Evolutionary conservation across 116 monocot species (phyloP).

Genomic region (Zostera marina): DNA sequence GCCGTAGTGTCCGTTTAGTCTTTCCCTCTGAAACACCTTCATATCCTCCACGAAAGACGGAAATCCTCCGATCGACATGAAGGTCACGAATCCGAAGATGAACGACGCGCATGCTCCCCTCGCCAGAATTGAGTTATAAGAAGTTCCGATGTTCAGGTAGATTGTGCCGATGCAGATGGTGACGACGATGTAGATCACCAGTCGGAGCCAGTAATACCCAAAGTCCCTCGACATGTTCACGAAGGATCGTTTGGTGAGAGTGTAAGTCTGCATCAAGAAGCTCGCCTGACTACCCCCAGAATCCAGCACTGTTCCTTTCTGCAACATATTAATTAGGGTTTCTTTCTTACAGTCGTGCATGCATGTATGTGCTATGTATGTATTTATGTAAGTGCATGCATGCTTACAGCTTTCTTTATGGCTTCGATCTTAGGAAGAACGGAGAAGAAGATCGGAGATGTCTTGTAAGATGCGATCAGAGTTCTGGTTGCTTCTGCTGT

Average conservation of each 20-base stretch:
- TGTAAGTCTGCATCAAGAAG: constrained; percentile 14
- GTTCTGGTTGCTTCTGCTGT: constrained; percentile 65
- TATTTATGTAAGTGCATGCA: neutral
- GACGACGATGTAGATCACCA: constrained; percentile 60
- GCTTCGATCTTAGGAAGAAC: constrained; percentile 53
- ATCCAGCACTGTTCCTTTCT: constrained; percentile 22
- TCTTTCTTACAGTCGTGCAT: too few species aligned
- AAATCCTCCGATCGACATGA: constrained; percentile 99
- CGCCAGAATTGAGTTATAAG: constrained; percentile 70
- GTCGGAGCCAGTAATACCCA: constrained; percentile 79
- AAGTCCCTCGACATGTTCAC: constrained; percentile 81
- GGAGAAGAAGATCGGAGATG: constrained; percentile 35
- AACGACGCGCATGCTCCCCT: constrained; percentile 89
- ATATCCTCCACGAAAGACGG: constrained; percentile 99
- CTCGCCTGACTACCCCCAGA: constrained; percentile 21
- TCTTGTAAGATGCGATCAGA: constrained; percentile 37
- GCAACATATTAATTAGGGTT: neutral
- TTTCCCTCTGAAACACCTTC: constrained; percentile 97
- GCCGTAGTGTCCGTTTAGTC: constrained; percentile 92
- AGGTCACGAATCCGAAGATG: constrained; percentile 94
- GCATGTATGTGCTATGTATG: too few species aligned
- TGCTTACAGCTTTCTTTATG: constrained; percentile 29
- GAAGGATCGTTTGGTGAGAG: constrained; percentile 42
- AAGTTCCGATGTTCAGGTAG: constrained; percentile 62
- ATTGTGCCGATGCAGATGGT: constrained; percentile 76